phyloP scores from a whole-genome alignment of 805 yeast species.

The Candida vaughaniae region DNA sequence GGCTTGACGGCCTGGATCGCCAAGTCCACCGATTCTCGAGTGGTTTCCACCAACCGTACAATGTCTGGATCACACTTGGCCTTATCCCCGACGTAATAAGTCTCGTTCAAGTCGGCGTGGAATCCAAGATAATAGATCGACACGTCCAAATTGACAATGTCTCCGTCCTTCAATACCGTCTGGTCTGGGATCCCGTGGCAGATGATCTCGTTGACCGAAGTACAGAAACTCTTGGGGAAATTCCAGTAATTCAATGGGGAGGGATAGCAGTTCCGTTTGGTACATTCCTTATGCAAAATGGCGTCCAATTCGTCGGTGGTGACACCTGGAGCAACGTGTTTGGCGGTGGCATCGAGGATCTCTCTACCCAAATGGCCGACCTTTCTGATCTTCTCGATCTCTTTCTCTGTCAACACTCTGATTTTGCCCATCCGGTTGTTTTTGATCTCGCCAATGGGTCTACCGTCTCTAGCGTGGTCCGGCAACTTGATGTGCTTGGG shows the following conservation, averaged over 20 bases:
- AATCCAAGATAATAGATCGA: slow-evolving; percentile 81
- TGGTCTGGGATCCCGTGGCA: slow-evolving; percentile 98
- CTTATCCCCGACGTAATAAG: slow-evolving; percentile 93
- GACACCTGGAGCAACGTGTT: slow-evolving; percentile 78
- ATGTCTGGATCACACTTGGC: slow-evolving; percentile 74
- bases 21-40: slow-evolving; percentile 80
- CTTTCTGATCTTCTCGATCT: slow-evolving; percentile 69
- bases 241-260: slow-evolving; percentile 93
- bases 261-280: slow-evolving; percentile 89
- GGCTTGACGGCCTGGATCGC: slow-evolving; percentile 90
- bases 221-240: slow-evolving; percentile 89
- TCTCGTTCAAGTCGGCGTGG: slow-evolving; percentile 94
- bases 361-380: slow-evolving; percentile 82
- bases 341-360: slow-evolving; percentile 85
- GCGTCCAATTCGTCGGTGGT: slow-evolving; percentile 92
- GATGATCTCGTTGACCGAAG: slow-evolving; percentile 90
- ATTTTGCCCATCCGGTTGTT: slow-evolving; percentile 69
- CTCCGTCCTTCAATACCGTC: slow-evolving; percentile 86
- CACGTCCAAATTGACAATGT: slow-evolving; percentile 88
- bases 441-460: slow-evolving; percentile 73
- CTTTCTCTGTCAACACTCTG: slow-evolving; percentile 61
- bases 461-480: slow-evolving; percentile 81
- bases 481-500: slow-evolving; percentile 74
- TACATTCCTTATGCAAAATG: slow-evolving; percentile 82
- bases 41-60: slow-evolving; percentile 83